Evolutionary conservation across 1,139 yeast species (phyloP).

Genomic region (Candida smagusa): DNA sequence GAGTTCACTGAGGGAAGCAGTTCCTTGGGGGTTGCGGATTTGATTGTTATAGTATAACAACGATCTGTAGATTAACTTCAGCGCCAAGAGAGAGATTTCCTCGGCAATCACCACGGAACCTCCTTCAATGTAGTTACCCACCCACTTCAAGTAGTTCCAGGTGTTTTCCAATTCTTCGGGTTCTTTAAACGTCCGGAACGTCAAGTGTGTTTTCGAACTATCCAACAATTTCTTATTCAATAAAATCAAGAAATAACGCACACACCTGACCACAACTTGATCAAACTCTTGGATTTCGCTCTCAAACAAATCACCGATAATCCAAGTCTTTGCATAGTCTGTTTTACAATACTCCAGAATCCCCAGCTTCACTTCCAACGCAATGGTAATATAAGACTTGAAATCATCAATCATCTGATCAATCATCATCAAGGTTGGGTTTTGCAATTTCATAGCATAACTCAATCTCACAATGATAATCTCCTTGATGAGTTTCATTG

Average conservation of each 20-base stretch:
- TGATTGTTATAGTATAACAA: constrained; percentile 72
- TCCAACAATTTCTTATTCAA: constrained; percentile 76
- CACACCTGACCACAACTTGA: constrained; percentile 68
- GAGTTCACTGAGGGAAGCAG: constrained; percentile 49
- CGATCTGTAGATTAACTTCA: constrained; percentile 66
- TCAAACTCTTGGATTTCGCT: constrained; percentile 58
- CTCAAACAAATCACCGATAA: constrained; percentile 64
- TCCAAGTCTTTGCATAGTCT: constrained; percentile 65
- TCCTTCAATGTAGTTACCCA: constrained; percentile 73
- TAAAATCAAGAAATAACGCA: constrained; percentile 66
- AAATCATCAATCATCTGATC: constrained; percentile 92
- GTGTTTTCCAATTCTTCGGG: constrained; percentile 84
- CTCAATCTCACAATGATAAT: constrained; percentile 70
- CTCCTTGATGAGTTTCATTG: constrained; percentile 78
- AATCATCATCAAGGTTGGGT: constrained; percentile 93
- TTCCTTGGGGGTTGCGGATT: constrained; percentile 57
- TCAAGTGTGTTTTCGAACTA: constrained; percentile 59
- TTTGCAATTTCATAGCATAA: constrained; percentile 74
- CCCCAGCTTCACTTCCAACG: constrained; percentile 72
- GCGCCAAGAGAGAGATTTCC: constrained; percentile 64
- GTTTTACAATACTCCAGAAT: constrained; percentile 65
- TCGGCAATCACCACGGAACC: constrained; percentile 82
- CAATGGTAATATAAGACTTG: constrained; percentile 70
- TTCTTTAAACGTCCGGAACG: constrained; percentile 83
- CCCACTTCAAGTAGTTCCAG: constrained; percentile 70